phyloP scores from a whole-genome alignment of 2,329 filamentous ascomycete genomes.

The Aspergillus hortae region DNA sequence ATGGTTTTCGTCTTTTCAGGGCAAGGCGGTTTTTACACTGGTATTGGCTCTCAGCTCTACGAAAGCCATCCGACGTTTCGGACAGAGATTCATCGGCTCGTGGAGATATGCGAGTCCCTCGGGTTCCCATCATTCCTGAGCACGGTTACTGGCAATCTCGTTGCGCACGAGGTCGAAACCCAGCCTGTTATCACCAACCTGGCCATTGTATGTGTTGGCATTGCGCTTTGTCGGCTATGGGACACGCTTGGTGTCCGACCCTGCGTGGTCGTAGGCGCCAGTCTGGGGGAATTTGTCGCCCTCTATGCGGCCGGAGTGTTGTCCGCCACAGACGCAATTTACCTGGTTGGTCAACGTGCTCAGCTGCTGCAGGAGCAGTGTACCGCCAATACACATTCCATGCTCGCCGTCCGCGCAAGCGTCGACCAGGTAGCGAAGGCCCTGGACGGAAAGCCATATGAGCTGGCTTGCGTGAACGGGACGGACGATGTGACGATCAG shows the following conservation, averaged over 20 bases:
- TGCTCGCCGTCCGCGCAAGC: conserved; percentile 55
- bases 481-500: conserved; percentile 72
- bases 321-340: conserved; percentile 46
- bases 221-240: conserved; percentile 37
- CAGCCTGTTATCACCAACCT: conserved; percentile 33
- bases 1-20: no score
- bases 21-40: no score
- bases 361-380: conserved; percentile 63
- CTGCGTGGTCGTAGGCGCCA: conserved; percentile 54
- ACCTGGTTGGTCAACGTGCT: conserved; percentile 67
- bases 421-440: conserved; percentile 43
- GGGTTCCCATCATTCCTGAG: conserved; percentile 25
- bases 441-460: conserved; percentile 37
- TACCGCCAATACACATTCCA: conserved; percentile 62
- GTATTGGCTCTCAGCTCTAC: no score
- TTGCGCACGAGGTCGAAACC: conserved; percentile 37
- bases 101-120: no score
- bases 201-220: conserved; percentile 34
- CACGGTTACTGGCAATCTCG: conserved; percentile 13
- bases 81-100: no score
- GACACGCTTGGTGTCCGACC: conserved; percentile 26
- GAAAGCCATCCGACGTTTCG: no score
- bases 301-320: conserved; percentile 32
- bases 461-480: conserved; percentile 72
- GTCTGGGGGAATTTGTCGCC: conserved; percentile 39